These are phyloP conservation scores for Iberis pinnata DNA, from an alignment of 345 rosid genomes.

Conservation along the genomic window DNA sequence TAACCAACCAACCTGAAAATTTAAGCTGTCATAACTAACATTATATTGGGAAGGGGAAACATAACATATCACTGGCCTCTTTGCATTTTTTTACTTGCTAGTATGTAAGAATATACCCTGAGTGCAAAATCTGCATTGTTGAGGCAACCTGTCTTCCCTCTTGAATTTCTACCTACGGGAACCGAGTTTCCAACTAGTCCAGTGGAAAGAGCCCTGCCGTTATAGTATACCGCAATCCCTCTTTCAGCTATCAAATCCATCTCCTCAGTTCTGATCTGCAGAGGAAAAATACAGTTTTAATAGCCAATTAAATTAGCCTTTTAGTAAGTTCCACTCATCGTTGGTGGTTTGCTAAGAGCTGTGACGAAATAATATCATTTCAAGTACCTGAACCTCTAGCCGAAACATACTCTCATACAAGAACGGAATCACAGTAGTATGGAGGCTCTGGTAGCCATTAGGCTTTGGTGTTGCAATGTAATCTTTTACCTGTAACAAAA, in stretches of 20 bases:
- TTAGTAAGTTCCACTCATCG: neutral
- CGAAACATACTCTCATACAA: constrained; percentile 87
- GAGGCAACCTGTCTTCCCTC: constrained; percentile 75
- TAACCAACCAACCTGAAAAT: constrained; percentile 82
- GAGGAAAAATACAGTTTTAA: constrained; percentile 14
- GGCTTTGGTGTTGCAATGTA: constrained; percentile 98
- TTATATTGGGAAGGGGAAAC: constrained; percentile 14
- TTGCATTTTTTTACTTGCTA: constrained; percentile 11
- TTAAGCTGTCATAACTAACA: constrained; percentile 28
- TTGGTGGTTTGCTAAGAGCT: neutral
- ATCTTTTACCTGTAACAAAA: constrained; percentile 69
- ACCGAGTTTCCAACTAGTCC: constrained; percentile 68
- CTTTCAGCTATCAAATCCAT: constrained; percentile 96
- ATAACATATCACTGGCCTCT: neutral
- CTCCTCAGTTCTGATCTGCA: constrained; percentile 95
- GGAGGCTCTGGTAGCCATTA: constrained; percentile 97
- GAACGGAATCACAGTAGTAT: constrained; percentile 85
- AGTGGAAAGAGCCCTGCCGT: constrained; percentile 70
- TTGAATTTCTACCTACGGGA: constrained; percentile 57
- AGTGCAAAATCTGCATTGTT: constrained; percentile 89
- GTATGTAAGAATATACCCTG: constrained; percentile 48
- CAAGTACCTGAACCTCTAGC: constrained; percentile 73
- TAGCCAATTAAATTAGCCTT: constrained; percentile 9
- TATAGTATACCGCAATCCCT: constrained; percentile 96
- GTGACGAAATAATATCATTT: constrained; percentile 8